Evolutionary conservation across 306 rosid species (phyloP).

Genomic region (Luffa acutangula): DNA sequence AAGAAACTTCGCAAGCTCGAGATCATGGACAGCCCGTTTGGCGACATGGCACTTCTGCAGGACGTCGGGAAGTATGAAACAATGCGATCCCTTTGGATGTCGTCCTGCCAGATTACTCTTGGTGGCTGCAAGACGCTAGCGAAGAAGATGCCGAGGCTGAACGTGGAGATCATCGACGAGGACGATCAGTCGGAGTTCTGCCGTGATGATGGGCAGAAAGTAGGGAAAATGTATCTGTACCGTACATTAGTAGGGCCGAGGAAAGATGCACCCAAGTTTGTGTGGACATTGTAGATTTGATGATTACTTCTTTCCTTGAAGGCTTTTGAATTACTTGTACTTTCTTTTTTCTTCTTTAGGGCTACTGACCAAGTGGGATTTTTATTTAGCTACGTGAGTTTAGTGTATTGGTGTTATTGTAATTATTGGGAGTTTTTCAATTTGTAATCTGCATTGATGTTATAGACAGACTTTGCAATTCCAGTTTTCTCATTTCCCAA

Average conservation of each 20-base stretch:
- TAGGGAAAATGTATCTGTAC: slow-evolving; percentile 80
- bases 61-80: slow-evolving; percentile 97
- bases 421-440: slow-evolving; percentile 9
- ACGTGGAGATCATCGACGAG: slow-evolving; percentile 81
- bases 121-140: slow-evolving; percentile 77
- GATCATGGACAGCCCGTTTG: slow-evolving; percentile 83
- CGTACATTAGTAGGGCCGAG: slow-evolving; percentile 71
- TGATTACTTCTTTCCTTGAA: slow-evolving; percentile 2
- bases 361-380: slow-evolving; percentile 4
- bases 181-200: slow-evolving; percentile 29
- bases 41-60: slow-evolving; percentile 59
- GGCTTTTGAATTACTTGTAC: not conserved
- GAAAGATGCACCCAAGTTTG: slow-evolving; percentile 78
- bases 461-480: not conserved
- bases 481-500: not conserved
- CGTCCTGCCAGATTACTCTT: slow-evolving; percentile 71
- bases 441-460: not conserved
- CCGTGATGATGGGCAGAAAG: slow-evolving; percentile 38
- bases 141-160: slow-evolving; percentile 63
- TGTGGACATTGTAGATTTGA: slow-evolving; percentile 59
- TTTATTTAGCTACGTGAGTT: slow-evolving; percentile 5
- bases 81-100: slow-evolving; percentile 99
- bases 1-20: slow-evolving; percentile 93
- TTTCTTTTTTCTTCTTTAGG: not conserved
- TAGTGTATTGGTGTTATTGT: slow-evolving; percentile 8